Conservation (phyloP, 2,329 filamentous ascomycete species). For the Colletotrichum karsti region DNA sequence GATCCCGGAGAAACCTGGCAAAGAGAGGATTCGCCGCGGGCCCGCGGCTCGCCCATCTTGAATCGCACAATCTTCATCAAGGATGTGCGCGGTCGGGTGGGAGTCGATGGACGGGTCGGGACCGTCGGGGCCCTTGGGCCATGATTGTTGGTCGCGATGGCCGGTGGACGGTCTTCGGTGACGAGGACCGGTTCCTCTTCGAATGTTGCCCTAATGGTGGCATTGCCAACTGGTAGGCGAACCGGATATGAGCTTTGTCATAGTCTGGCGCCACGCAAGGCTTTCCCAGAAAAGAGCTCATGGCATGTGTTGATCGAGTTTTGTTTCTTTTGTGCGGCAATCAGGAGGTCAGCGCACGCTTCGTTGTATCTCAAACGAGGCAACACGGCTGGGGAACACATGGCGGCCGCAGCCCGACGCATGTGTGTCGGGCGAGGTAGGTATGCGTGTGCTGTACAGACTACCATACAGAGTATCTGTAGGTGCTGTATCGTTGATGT, state of each 20-base stretch:
- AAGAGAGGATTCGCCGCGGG: constrained; percentile 1
- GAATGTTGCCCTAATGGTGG: neutral
- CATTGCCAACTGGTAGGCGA: constrained; percentile 1
- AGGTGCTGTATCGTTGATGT: neutral
- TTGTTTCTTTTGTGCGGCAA: constrained; percentile 5
- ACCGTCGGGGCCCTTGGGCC: neutral
- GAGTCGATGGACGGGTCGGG: neutral
- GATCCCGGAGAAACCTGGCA: constrained; percentile 15
- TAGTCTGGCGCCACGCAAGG: neutral
- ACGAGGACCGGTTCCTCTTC: neutral
- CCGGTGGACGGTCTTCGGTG: neutral
- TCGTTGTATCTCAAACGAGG: neutral
- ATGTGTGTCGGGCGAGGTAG: neutral
- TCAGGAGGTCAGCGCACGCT: neutral
- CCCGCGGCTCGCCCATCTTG: constrained; percentile 15
- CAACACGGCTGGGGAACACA: neutral
- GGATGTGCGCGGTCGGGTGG: constrained; percentile 4
- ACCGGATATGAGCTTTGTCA: neutral
- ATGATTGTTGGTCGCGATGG: constrained; percentile 4
- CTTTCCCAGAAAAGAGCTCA: neutral
- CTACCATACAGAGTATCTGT: no score
- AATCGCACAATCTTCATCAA: constrained; percentile 13
- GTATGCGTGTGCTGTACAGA: neutral
- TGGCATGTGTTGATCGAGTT: neutral
- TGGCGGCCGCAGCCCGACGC: constrained; percentile 20